These are phyloP conservation scores for Xylaria sp. DNA, from an alignment of 2,329 filamentous ascomycete species.

Conservation along the genomic window DNA sequence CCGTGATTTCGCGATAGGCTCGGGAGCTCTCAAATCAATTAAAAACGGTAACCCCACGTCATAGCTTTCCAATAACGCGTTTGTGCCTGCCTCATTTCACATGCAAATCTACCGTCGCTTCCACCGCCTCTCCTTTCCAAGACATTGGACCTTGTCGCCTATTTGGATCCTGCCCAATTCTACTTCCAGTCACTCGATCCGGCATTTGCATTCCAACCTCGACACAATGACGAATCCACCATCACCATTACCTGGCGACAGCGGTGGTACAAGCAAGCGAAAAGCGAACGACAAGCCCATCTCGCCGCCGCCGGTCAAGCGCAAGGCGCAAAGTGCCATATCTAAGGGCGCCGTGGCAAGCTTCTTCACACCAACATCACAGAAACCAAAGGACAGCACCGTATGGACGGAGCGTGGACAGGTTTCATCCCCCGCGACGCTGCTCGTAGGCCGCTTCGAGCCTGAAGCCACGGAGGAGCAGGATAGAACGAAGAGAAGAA, in stretches of 20 bases:
- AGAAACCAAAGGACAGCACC: constrained; percentile 82
- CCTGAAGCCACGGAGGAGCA: constrained; percentile 54
- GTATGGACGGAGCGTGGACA: constrained; percentile 72
- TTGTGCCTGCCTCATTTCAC: constrained; percentile 3
- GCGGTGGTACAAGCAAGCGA: constrained; percentile 39
- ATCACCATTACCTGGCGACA: constrained; percentile 12
- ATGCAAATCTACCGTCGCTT: constrained; percentile 7
- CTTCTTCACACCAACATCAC: constrained; percentile 88
- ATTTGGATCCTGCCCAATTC: neutral
- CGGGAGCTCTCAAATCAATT: constrained; percentile 18
- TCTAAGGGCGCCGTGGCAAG: constrained; percentile 75
- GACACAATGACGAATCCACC: constrained; percentile 35
- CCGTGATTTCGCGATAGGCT: constrained; percentile 39
- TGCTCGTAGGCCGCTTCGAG: constrained; percentile 80
- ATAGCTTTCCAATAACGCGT: constrained; percentile 16
- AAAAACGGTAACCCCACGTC: constrained; percentile 32
- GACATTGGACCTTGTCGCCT: neutral
- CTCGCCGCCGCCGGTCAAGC: constrained; percentile 65
- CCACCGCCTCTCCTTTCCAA: neutral
- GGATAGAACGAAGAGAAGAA: constrained; percentile 57
- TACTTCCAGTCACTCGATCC: neutral
- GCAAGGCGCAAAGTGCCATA: constrained; percentile 63
- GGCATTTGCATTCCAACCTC: neutral
- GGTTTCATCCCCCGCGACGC: constrained; percentile 58
- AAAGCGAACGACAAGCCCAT: constrained; percentile 55